phyloP scores from a whole-genome alignment of 805 yeast genomes.

The Saccharomycopsis fodiens region DNA sequence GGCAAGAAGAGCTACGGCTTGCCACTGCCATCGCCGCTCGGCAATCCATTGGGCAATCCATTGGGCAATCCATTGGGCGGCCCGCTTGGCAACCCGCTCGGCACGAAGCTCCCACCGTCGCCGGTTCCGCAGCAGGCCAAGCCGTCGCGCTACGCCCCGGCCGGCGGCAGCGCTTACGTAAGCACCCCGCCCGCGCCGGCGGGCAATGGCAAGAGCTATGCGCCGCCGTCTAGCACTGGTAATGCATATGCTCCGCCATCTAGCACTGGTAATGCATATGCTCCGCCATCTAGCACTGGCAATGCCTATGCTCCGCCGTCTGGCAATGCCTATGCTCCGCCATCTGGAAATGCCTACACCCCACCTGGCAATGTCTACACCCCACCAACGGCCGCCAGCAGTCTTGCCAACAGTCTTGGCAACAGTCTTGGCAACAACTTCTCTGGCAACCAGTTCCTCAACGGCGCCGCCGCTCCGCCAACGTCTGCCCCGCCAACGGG shows the following conservation, averaged over 20 bases:
- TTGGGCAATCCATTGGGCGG: too few species aligned
- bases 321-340: not conserved
- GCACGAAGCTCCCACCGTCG: conserved; percentile 7
- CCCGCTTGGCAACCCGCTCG: conserved; percentile 13
- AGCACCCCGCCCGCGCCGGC: not conserved
- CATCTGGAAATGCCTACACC: conserved; percentile 22
- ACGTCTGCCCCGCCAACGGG: conserved; percentile 19
- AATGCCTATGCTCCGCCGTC: not conserved
- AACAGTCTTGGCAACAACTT: not conserved
- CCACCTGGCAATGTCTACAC: conserved; percentile 25
- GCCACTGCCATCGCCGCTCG: conserved; percentile 5
- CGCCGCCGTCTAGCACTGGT: too few species aligned
- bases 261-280: not conserved
- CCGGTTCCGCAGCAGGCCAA: not conserved
- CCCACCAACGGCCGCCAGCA: conserved; percentile 21
- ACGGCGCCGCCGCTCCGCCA: not conserved
- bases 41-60: too few species aligned
- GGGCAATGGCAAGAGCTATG: conserved; percentile 4
- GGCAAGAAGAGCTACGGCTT: conserved; percentile 21
- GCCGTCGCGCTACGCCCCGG: conserved; percentile 18
- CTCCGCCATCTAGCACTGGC: not conserved
- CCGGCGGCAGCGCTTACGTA: conserved; percentile 13
- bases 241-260: conserved; percentile 20
- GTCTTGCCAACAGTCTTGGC: not conserved
- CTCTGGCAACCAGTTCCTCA: too few species aligned